Evolutionary conservation across 2,329 filamentous ascomycete species (phyloP).

Genomic region (Westerdykella sp.): DNA sequence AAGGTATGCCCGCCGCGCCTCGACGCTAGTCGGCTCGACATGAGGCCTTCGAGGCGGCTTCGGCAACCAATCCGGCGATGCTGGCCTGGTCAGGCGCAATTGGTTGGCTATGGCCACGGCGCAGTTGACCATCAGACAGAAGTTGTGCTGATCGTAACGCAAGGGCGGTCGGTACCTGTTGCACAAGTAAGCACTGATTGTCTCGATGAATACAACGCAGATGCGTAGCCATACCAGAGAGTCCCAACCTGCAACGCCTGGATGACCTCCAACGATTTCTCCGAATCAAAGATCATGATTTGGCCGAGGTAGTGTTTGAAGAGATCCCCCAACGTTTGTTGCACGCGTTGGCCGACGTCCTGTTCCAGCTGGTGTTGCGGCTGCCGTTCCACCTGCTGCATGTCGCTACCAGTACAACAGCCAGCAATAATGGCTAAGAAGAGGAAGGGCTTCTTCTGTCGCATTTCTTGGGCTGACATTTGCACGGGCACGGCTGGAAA

Average conservation of each 20-base stretch:
- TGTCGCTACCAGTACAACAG: slow-evolving; percentile 43
- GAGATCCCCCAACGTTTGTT: slow-evolving; percentile 60
- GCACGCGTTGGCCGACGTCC: slow-evolving; percentile 44
- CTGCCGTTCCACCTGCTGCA: no score
- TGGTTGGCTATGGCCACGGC: slow-evolving; percentile 78
- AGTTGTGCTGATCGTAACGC: slow-evolving; percentile 78
- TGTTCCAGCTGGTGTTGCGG: no score
- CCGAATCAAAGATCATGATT: slow-evolving; percentile 64
- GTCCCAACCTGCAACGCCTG: slow-evolving; percentile 69
- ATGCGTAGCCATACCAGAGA: slow-evolving; percentile 59
- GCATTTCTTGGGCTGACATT: slow-evolving; percentile 51
- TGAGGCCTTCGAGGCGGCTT: slow-evolving; percentile 30
- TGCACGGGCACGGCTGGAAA: slow-evolving; percentile 52
- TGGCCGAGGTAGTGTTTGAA: slow-evolving; percentile 69
- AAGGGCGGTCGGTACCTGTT: slow-evolving; percentile 72
- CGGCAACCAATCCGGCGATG: slow-evolving; percentile 38
- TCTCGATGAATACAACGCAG: no score
- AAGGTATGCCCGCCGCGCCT: slow-evolving; percentile 54
- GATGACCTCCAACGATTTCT: slow-evolving; percentile 77
- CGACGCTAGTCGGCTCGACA: slow-evolving; percentile 48
- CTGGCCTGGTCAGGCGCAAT: slow-evolving; percentile 64
- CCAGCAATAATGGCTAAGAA: slow-evolving; percentile 54
- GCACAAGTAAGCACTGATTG: neutral
- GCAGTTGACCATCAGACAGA: slow-evolving; percentile 80
- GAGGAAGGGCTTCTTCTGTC: slow-evolving; percentile 53